Percentiles rank a stretch among this genome's conserved stretches.
Conservation (phyloP, 176 grass and related monocot genomes). For the Puya raimondii region DNA sequence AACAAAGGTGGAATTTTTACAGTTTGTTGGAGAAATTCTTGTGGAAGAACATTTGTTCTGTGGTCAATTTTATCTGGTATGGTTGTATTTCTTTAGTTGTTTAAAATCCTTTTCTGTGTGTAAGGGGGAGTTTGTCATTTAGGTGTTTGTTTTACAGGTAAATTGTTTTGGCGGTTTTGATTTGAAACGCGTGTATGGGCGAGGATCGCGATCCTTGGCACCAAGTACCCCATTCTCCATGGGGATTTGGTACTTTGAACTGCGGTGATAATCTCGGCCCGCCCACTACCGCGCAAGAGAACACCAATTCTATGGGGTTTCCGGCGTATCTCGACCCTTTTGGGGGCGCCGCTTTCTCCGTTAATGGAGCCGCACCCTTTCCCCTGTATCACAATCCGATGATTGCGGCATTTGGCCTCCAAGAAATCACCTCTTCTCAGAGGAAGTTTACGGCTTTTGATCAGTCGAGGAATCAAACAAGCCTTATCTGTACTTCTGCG, state of each 20-base stretch:
- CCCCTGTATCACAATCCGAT: slow-evolving; percentile 11
- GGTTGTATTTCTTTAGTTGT: background rate
- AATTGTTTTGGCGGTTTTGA: slow-evolving; percentile 28
- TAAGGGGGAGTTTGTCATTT: background rate
- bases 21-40: slow-evolving; percentile 19
- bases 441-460: slow-evolving; percentile 37
- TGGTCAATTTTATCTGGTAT: slow-evolving; percentile 46
- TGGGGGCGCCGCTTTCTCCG: slow-evolving; percentile 18
- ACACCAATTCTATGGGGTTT: slow-evolving; percentile 30
- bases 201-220: slow-evolving; percentile 47
- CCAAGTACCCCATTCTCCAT: slow-evolving; percentile 33
- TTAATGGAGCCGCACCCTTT: slow-evolving; percentile 19
- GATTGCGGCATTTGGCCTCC: slow-evolving; percentile 10
- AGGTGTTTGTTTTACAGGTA: slow-evolving; percentile 33
- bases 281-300: slow-evolving; percentile 21
- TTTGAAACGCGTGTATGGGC: slow-evolving; percentile 34
- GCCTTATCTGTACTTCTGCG: slow-evolving; percentile 1
- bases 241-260: slow-evolving; percentile 33
- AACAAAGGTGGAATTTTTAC: slow-evolving; percentile 12
- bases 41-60: slow-evolving; percentile 12
- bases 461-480: slow-evolving; percentile 23
- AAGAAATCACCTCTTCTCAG: slow-evolving; percentile 1
- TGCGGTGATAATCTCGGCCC: slow-evolving; percentile 28
- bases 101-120: slow-evolving; percentile 3
- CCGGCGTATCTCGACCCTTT: slow-evolving; percentile 29